Evolutionary conservation across 2,329 filamentous ascomycete genomes (phyloP).

Genomic region (Furcasterigmium furcatum): DNA sequence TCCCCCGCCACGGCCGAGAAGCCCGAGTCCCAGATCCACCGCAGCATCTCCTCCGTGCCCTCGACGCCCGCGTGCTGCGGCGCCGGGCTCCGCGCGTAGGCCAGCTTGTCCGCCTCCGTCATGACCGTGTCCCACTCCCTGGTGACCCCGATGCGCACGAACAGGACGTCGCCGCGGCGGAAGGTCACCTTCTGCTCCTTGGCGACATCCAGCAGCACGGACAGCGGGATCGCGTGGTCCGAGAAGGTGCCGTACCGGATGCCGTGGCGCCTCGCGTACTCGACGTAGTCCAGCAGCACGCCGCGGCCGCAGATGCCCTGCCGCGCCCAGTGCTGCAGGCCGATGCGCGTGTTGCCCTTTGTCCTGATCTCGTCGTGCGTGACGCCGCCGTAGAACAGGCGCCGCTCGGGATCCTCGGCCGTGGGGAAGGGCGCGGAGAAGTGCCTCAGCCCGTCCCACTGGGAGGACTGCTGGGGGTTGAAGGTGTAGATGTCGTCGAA

Average conservation of each 20-base stretch:
- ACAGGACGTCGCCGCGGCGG: constrained; percentile 45
- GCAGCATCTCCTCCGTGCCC: constrained; percentile 28
- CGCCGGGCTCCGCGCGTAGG: constrained; percentile 32
- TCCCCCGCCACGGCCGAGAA: constrained; percentile 44
- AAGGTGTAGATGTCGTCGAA: constrained; percentile 49
- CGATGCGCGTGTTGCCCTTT: constrained; percentile 37
- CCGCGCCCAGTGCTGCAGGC: constrained; percentile 43
- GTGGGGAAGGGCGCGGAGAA: constrained; percentile 38
- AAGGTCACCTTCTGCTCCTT: constrained; percentile 37
- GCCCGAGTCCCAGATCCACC: constrained; percentile 42
- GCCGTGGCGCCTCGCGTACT: constrained; percentile 35
- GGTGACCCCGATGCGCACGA: constrained; percentile 36
- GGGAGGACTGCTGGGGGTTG: constrained; percentile 48
- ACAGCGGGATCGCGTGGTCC: constrained; percentile 27
- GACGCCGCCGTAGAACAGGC: constrained; percentile 46
- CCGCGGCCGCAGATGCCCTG: constrained; percentile 47
- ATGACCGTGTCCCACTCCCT: constrained; percentile 22
- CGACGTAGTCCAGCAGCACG: constrained; percentile 46
- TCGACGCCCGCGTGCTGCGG: constrained; percentile 36
- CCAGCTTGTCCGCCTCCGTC: constrained; percentile 38
- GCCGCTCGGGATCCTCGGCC: constrained; percentile 21
- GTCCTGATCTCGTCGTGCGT: constrained; percentile 42
- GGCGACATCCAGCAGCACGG: constrained; percentile 27
- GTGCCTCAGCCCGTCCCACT: constrained; percentile 49
- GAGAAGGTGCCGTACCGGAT: constrained; percentile 37